Percentiles rank a stretch among this genome's conserved stretches.
These are phyloP conservation scores for Monosporascus cannonballus DNA, from an alignment of 2,329 filamentous ascomycete genomes.

Conservation along the genomic window DNA sequence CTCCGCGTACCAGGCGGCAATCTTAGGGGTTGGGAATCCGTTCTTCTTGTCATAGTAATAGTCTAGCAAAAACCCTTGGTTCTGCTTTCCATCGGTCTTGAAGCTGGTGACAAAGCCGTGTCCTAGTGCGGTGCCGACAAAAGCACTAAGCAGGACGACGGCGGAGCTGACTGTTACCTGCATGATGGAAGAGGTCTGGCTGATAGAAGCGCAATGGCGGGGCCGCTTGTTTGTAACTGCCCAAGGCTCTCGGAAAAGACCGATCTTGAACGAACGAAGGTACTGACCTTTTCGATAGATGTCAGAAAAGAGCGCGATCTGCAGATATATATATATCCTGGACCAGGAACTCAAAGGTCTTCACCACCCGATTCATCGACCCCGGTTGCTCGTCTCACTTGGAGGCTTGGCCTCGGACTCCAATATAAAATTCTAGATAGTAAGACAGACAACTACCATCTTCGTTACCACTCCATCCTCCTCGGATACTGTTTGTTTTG, in stretches of 20 bases:
- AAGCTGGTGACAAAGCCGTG: conserved; percentile 44
- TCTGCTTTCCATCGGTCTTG: conserved; percentile 35
- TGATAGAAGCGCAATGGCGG: no score
- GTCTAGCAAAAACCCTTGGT: conserved; percentile 24
- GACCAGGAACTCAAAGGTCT: neutral
- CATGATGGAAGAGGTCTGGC: conserved; percentile 3
- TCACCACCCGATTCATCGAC: neutral
- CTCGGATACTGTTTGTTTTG: conserved; percentile 2
- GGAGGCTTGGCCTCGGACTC: neutral
- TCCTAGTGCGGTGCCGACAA: conserved; percentile 22
- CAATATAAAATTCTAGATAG: neutral
- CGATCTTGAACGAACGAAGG: no score
- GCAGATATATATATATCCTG: neutral
- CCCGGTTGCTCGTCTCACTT: neutral
- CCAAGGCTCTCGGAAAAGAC: no score
- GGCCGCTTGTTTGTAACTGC: no score
- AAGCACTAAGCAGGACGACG: conserved; percentile 15
- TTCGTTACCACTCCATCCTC: neutral
- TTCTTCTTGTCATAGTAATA: conserved; percentile 29
- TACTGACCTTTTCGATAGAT: no score
- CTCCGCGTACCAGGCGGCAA: conserved; percentile 26
- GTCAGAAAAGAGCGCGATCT: no score
- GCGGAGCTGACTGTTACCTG: conserved; percentile 14
- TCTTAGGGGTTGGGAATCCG: conserved; percentile 14
- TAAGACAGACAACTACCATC: neutral